Evolutionary conservation across 805 yeast genomes (phyloP), one percentile per base, ranked within the genome.

Genomic region (Yamadazyma sp.): DNA sequence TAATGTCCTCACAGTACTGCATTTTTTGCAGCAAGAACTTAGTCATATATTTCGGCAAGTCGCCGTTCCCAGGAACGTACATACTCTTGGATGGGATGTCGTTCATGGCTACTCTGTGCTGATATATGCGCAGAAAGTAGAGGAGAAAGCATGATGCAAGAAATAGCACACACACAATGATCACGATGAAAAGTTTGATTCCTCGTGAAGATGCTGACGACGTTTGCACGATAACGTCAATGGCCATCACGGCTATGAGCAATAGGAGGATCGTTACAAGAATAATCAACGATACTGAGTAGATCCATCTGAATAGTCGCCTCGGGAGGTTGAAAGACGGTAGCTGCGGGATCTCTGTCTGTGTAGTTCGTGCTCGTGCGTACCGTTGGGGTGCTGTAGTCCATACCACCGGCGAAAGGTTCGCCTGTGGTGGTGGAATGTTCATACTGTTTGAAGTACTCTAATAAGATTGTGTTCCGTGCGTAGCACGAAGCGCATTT

Each of bases 101-200:
- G 41, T 78, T 76, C 44, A 89, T 53, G 34, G 81, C 66, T 36
- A 77, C 70, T 40, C 82, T 70, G 38, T 75, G 69, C 16, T 74
- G 70, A 39, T 80, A 64, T 6, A 87, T 62, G 39, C 98, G 70
- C 25, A 77, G 62, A 14, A 83, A 60, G 46, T 79, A 77, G 13
- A 84, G 55, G 1, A 77, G 44, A 0, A 80, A 45, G 3, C 79
- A 60, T 5, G 73, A 48, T 0, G 82, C 41, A 1, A 79, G 64
- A 45, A 85, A 78, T 1, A 78, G 60, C 2, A 80, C 86, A 50
- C 85, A 71, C 5, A 84, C 87, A 30, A 80, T 75, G 6, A 85
- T 78, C 14, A 89, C 86, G 42, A 90, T 86, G 45, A 90, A 82
- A 3, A 91, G 77, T 55, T 89, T 87, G 55, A 86, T 67, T 1